These are phyloP conservation scores for Novymonas esmeraldas DNA, from an alignment of 208 protist genomes.

Conservation along the genomic window DNA sequence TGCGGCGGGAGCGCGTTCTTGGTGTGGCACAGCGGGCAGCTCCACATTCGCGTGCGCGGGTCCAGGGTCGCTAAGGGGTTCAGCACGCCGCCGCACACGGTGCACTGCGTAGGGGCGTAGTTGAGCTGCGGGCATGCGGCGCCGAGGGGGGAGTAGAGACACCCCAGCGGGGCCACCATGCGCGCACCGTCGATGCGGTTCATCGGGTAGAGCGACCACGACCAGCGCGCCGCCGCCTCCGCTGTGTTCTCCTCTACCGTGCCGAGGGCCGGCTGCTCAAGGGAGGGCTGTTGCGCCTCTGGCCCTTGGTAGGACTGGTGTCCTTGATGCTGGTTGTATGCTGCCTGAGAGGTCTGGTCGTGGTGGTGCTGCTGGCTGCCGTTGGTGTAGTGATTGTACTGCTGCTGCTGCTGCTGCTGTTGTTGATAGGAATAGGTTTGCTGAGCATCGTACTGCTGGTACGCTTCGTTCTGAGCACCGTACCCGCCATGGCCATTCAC, in stretches of 20 bases:
- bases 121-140: slow-evolving; percentile 75
- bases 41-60: slow-evolving; percentile 75
- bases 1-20: slow-evolving; percentile 96
- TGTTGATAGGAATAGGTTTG: slow-evolving; percentile 6
- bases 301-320: slow-evolving; percentile 31
- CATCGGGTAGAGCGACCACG: slow-evolving; percentile 96
- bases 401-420: slow-evolving; percentile 28
- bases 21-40: slow-evolving; percentile 95
- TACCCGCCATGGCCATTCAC: slow-evolving; percentile 18
- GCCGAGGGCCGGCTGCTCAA: slow-evolving; percentile 18
- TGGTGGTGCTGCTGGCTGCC: slow-evolving; percentile 4
- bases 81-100: slow-evolving; percentile 90
- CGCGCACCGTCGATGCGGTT: slow-evolving; percentile 94
- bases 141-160: slow-evolving; percentile 97
- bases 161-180: slow-evolving; percentile 96
- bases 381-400: slow-evolving; percentile 26
- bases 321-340: slow-evolving; percentile 22
- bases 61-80: slow-evolving; percentile 94
- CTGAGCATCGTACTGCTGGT: slow-evolving; percentile 31
- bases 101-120: slow-evolving; percentile 96
- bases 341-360: slow-evolving; percentile 17
- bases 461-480: slow-evolving; percentile 19
- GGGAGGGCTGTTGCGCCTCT: slow-evolving; percentile 23
- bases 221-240: slow-evolving; percentile 84
- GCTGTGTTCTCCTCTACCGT: slow-evolving; percentile 23